Conservation (phyloP, 2,329 filamentous ascomycete species). For the Colletotrichum trifolii region DNA sequence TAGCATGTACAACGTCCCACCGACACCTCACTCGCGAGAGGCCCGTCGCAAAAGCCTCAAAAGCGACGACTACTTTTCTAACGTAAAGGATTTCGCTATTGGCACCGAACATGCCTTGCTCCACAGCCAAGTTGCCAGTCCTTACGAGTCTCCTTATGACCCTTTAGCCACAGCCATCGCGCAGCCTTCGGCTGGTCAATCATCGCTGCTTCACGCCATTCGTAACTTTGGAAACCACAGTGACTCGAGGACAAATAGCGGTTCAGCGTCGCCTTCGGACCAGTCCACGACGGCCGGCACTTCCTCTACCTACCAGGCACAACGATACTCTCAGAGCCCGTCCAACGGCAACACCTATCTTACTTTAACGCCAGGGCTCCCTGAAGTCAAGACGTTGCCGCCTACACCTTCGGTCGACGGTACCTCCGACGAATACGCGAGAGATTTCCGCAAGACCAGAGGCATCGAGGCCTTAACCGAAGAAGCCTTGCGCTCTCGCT, state of each 20-base stretch:
- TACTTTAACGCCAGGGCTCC: conserved; percentile 49
- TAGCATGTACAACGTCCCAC: conserved; percentile 56
- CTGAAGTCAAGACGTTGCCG: conserved; percentile 39
- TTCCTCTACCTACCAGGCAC: conserved; percentile 39
- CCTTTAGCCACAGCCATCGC: conserved; percentile 50
- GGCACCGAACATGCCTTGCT: conserved; percentile 74
- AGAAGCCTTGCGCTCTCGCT: conserved; percentile 66
- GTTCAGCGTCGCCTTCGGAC: conserved; percentile 31
- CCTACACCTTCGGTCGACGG: conserved; percentile 52
- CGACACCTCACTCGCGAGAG: conserved; percentile 65
- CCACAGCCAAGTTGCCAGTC: conserved; percentile 78
- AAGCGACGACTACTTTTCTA: conserved; percentile 65
- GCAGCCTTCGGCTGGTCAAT: conserved; percentile 18
- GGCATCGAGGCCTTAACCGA: conserved; percentile 53
- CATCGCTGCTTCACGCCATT: conserved; percentile 15
- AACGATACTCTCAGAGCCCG: conserved; percentile 57
- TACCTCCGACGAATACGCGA: conserved; percentile 53
- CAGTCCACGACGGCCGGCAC: conserved; percentile 30
- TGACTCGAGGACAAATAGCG: conserved; percentile 24
- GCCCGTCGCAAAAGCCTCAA: conserved; percentile 65
- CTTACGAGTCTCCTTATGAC: conserved; percentile 61
- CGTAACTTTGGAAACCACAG: conserved; percentile 3
- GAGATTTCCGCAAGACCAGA: conserved; percentile 54
- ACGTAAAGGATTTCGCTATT: conserved; percentile 49
- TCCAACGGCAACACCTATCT: conserved; percentile 58